Percentiles rank a stretch among this genome's conserved stretches.
Conservation (phyloP, 345 rosid genomes). For the Acer negundo region DNA sequence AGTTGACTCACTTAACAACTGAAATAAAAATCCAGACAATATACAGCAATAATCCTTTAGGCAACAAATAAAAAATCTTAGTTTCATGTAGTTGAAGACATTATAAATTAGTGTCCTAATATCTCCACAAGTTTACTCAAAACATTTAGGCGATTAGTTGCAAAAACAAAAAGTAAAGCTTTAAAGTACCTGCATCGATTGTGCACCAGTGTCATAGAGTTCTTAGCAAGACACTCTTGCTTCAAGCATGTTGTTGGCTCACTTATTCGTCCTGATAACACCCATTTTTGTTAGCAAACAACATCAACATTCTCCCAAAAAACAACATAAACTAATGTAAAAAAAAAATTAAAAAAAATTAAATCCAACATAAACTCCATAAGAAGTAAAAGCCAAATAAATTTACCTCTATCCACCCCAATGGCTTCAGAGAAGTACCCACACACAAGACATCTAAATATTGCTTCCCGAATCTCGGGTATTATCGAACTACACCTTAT, state of each 20-base stretch:
- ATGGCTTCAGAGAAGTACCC: constrained; percentile 83
- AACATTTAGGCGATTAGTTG: neutral
- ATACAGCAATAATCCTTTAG: neutral
- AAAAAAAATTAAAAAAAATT: too few species aligned
- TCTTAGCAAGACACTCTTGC: constrained; percentile 86
- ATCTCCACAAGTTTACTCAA: neutral
- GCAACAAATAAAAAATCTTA: neutral
- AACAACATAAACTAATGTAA: neutral
- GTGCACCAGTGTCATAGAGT: constrained; percentile 83
- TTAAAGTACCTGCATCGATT: constrained; percentile 84
- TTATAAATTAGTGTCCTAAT: neutral
- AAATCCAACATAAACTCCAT: neutral
- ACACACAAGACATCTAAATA: constrained; percentile 88
- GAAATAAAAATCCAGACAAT: neutral
- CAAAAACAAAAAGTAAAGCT: constrained; percentile 5
- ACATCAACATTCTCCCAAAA: neutral
- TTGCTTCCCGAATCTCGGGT: constrained; percentile 96
- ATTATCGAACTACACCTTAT: constrained; percentile 92
- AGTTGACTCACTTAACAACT: neutral
- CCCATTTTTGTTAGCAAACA: constrained; percentile 15
- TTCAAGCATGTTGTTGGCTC: constrained; percentile 80
- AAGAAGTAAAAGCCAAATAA: constrained; percentile 5
- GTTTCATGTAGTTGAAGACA: neutral
- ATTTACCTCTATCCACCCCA: constrained; percentile 92
- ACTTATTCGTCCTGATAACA: constrained; percentile 62